phyloP scores from a whole-genome alignment of 2,329 filamentous ascomycete species.

The Sarocladium brachiariae region DNA sequence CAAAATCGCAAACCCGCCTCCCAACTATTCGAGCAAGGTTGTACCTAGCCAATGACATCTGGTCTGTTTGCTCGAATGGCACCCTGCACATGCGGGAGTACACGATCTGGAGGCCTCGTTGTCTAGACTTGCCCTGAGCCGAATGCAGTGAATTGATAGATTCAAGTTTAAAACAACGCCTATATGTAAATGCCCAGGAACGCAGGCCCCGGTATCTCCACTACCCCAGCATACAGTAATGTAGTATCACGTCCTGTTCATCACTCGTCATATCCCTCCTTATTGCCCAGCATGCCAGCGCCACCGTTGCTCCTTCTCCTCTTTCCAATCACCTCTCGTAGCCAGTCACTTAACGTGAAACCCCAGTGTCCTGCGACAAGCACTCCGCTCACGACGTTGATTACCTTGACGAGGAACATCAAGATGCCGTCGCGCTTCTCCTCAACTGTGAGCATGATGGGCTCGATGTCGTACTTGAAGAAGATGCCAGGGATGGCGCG shows the following conservation, averaged over 20 bases:
- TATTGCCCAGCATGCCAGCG: conserved; percentile 41
- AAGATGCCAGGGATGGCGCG: conserved; percentile 79
- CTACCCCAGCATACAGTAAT: not conserved
- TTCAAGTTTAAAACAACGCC: not conserved
- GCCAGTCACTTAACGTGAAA: conserved; percentile 78
- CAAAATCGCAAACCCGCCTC: too few species aligned
- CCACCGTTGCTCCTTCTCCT: conserved; percentile 37
- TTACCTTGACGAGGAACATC: conserved; percentile 68
- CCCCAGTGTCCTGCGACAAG: conserved; percentile 92
- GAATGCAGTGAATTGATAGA: not conserved
- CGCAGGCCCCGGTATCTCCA: not conserved
- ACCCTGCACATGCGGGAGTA: too few species aligned
- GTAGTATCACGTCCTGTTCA: not conserved
- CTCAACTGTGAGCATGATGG: conserved; percentile 77
- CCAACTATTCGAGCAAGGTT: too few species aligned
- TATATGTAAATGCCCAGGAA: conserved; percentile 6
- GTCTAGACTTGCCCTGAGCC: not conserved
- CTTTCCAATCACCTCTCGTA: conserved; percentile 45
- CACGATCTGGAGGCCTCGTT: too few species aligned
- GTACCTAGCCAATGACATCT: too few species aligned
- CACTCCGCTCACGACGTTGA: conserved; percentile 87
- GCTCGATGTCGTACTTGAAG: conserved; percentile 98
- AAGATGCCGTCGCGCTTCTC: conserved; percentile 74
- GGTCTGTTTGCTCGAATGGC: too few species aligned
- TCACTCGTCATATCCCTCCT: conserved; percentile 27